phyloP scores from a whole-genome alignment of 2,329 filamentous ascomycete genomes.

The Microsporum canis region DNA sequence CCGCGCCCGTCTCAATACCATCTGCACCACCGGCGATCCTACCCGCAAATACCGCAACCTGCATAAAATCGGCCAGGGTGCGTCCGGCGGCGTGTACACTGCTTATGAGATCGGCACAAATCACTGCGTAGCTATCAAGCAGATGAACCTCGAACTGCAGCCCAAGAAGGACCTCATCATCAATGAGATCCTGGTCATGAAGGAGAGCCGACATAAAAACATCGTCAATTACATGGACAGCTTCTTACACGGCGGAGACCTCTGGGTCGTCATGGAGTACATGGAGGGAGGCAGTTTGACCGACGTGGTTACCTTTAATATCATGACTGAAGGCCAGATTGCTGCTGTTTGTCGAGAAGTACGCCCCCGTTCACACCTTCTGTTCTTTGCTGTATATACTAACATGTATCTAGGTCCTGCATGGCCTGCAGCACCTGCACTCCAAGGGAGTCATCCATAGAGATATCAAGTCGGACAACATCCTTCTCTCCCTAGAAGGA shows the following conservation, averaged over 20 bases:
- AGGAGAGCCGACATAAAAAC: constrained; percentile 94
- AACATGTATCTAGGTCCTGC: constrained; percentile 50
- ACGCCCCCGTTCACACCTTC: constrained; percentile 17
- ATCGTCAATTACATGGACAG: constrained; percentile 99
- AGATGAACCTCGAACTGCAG: constrained; percentile 98
- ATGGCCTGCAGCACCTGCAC: constrained; percentile 86
- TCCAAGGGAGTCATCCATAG: constrained; percentile 97
- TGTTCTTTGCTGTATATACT: constrained; percentile 16
- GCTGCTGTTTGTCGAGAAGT: constrained; percentile 85
- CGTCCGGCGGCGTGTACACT: constrained; percentile 88
- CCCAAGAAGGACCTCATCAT: constrained; percentile 99
- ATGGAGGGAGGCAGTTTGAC: constrained; percentile 98
- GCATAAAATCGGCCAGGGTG: constrained; percentile 93
- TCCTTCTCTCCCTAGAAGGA: constrained; percentile 82
- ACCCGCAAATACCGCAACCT: constrained; percentile 76
- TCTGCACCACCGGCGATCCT: constrained; percentile 83
- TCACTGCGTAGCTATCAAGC: constrained; percentile 91
- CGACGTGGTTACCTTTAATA: constrained; percentile 97
- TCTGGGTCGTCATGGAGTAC: constrained; percentile 99
- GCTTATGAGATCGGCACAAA: constrained; percentile 77
- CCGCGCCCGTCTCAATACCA: constrained; percentile 68
- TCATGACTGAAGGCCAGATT: constrained; percentile 97
- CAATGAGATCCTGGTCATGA: constrained; percentile 98
- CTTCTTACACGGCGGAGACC: constrained; percentile 74
- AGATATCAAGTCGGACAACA: constrained; percentile 99